phyloP scores from a whole-genome alignment of 192 early-diverging fungal species.

The Paraglomus brasilianum region DNA sequence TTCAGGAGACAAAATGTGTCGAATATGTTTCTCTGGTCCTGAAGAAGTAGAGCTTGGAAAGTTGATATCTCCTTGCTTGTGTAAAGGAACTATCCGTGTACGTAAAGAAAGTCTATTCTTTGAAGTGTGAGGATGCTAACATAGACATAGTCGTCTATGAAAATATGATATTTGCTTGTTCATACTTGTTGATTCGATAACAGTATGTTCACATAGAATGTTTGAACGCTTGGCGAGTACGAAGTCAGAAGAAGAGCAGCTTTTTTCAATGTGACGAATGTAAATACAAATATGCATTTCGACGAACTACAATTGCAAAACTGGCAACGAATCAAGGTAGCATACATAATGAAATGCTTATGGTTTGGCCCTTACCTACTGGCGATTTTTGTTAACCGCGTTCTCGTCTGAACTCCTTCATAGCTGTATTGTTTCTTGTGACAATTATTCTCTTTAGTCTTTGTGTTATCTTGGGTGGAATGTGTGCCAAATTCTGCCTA shows the following conservation, averaged over 20 bases:
- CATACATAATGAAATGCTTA: constrained; percentile 30
- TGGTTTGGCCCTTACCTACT: too few species aligned
- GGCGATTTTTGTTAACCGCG: too few species aligned
- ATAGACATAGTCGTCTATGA: too few species aligned
- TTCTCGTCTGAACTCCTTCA: too few species aligned
- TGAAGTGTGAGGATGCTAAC: too few species aligned
- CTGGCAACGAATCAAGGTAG: constrained; percentile 50
- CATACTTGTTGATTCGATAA: neutral
- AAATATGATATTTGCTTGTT: neutral
- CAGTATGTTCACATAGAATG: constrained; percentile 52
- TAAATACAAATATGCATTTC: constrained; percentile 54
- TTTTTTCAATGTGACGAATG: constrained; percentile 63
- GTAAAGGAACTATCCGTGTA: constrained; percentile 61
- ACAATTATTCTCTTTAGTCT: constrained; percentile 32
- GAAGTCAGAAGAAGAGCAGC: constrained; percentile 50
- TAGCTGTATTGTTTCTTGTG: constrained; percentile 33
- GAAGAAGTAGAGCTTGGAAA: constrained; percentile 52
- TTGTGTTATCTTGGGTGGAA: constrained; percentile 34
- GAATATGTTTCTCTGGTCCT: constrained; percentile 49
- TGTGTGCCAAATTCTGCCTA: constrained; percentile 32
- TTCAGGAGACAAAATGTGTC: constrained; percentile 49
- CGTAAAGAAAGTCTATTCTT: too few species aligned
- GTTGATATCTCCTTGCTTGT: constrained; percentile 55
- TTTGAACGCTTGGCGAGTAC: constrained; percentile 55
- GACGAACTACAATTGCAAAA: constrained; percentile 50